These are phyloP conservation scores for Adiantum capillusveneris DNA, from an alignment of 75 land plant genomes.

Conservation along the genomic window DNA sequence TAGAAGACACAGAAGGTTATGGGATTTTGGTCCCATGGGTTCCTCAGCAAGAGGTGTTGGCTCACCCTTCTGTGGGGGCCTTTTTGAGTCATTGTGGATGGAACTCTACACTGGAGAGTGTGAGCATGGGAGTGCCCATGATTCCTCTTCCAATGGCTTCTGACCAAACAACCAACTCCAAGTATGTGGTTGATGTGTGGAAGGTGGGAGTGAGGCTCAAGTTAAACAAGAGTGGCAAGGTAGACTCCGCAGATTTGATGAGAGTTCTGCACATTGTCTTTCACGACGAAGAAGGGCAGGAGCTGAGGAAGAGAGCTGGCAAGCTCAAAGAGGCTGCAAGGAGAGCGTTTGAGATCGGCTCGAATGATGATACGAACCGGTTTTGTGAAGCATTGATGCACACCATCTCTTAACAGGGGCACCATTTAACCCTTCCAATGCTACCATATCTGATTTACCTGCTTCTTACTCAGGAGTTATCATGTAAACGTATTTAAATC, in stretches of 20 bases:
- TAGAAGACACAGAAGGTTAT: slow-evolving; percentile 6
- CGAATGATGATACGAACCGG: too few species aligned
- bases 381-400: too few species aligned
- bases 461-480: too few species aligned
- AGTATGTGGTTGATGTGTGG: slow-evolving; percentile 6
- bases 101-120: slow-evolving; percentile 25
- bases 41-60: slow-evolving; percentile 17
- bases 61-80: slow-evolving; percentile 18
- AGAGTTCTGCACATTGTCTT: background rate
- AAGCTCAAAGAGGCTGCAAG: slow-evolving; percentile 1
- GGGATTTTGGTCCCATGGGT: slow-evolving; percentile 28
- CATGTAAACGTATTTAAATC: too few species aligned
- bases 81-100: slow-evolving; percentile 37
- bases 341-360: too few species aligned
- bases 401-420: too few species aligned
- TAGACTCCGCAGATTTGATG: background rate
- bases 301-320: background rate
- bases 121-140: slow-evolving; percentile 22
- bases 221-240: background rate
- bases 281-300: background rate
- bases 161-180: slow-evolving; percentile 13
- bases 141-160: slow-evolving; percentile 9
- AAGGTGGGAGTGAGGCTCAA: slow-evolving; percentile 7
- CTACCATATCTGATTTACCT: too few species aligned
- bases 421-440: too few species aligned